These are phyloP conservation scores for Fusarium vanettenii DNA, from an alignment of 2,329 filamentous ascomycete genomes.

Conservation along the genomic window DNA sequence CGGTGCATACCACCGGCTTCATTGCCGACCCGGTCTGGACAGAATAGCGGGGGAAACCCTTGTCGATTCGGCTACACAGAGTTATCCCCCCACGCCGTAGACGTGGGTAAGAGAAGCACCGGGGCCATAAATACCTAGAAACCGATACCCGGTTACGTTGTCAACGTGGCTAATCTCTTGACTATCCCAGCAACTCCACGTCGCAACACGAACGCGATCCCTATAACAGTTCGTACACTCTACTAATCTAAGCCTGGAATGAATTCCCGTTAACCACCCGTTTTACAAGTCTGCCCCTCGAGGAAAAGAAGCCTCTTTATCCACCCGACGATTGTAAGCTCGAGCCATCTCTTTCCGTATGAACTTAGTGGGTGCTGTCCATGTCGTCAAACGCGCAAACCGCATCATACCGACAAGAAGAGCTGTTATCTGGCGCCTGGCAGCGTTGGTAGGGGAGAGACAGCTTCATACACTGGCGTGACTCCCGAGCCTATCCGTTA, in stretches of 20 bases:
- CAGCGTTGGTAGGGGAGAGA: constrained; percentile 67
- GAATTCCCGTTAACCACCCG: constrained; percentile 3
- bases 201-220: not conserved
- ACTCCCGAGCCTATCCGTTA: constrained; percentile 76
- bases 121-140: not conserved
- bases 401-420: constrained; percentile 68
- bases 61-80: not conserved
- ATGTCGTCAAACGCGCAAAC: constrained; percentile 71
- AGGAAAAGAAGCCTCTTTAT: not conserved
- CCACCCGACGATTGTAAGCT: not conserved
- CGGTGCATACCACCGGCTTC: not conserved
- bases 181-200: not conserved
- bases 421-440: constrained; percentile 50
- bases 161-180: not conserved
- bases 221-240: not conserved
- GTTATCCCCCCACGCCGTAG: not conserved
- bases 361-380: constrained; percentile 65
- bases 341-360: constrained; percentile 53
- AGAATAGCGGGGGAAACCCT: constrained; percentile 4
- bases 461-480: constrained; percentile 69
- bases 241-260: not conserved
- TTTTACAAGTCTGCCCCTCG: constrained; percentile 11
- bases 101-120: not conserved
- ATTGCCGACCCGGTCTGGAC: constrained; percentile 18
- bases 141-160: not conserved